Evolutionary conservation across 805 yeast genomes (phyloP).

Genomic region (Ogataea dorogensis): DNA sequence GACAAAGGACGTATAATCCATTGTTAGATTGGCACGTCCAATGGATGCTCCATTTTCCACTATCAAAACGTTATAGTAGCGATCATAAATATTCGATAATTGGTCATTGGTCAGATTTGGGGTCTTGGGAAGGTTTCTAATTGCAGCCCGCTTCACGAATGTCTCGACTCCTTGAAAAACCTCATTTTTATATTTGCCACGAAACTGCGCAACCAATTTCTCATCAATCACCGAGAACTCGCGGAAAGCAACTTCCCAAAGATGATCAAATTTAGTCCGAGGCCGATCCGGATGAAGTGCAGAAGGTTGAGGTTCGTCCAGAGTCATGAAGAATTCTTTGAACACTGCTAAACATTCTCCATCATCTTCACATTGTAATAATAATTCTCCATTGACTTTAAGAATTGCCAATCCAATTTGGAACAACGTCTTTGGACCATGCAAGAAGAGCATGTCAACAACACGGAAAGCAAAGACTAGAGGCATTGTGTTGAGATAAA

Average conservation of each 20-base stretch:
- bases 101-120: constrained; percentile 56
- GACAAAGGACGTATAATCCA: constrained; percentile 71
- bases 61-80: constrained; percentile 71
- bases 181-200: constrained; percentile 68
- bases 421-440: constrained; percentile 85
- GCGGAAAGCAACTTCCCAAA: constrained; percentile 86
- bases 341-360: constrained; percentile 86
- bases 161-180: constrained; percentile 84
- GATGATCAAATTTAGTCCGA: constrained; percentile 83
- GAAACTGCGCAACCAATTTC: constrained; percentile 62
- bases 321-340: constrained; percentile 73
- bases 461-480: constrained; percentile 89
- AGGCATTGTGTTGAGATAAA: constrained; percentile 92
- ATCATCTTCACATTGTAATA: constrained; percentile 81
- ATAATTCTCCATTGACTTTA: constrained; percentile 80
- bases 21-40: constrained; percentile 63
- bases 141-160: constrained; percentile 88
- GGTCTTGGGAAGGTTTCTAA: constrained; percentile 80
- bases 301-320: constrained; percentile 78
- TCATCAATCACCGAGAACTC: constrained; percentile 84
- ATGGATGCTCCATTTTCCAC: constrained; percentile 58
- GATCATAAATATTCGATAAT: constrained; percentile 74
- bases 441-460: constrained; percentile 83
- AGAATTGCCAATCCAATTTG: constrained; percentile 93
- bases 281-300: constrained; percentile 59